Evolutionary conservation across 2,329 filamentous ascomycete species (phyloP), one percentile per base, ranked within the genome.

Genomic region (Penicillium sumatraense): DNA sequence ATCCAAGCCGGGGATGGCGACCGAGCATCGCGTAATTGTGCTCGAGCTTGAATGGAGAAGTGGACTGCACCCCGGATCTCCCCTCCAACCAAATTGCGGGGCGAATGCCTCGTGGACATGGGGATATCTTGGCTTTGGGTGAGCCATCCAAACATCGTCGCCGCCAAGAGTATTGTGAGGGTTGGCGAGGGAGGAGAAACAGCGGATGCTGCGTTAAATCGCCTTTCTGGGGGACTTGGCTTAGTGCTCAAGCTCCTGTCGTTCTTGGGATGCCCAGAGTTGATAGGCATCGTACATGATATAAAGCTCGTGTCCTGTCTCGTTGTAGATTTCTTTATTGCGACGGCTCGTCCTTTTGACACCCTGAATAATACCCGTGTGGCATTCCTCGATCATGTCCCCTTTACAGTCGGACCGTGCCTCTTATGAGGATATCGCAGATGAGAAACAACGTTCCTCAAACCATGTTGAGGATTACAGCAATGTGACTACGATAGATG

Each of bases 71-170:
- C 42, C 42, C 42, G 26, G 42, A 46, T 46, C 24, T 46, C 42
- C 42, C 16, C 42, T 46, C 42, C 42, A 46, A 46, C 42, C 42
- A 23, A 46, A 31, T 46, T 31, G 42, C 42, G 42, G 42, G 42
- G 42, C 18, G 16, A 31, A 33, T 46, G 13, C 16, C 16, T 31
- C 42, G 24, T 46, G 42, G 26, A 10, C 16, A 21, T 46, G 42
- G 42, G 26, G 42, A 46, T 46, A 21, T 46, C 42, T 46, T 46
- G 42, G 42, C 27, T 31, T 16, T 31, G 3, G n/a, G 7, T 3
- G 10, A 14, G 7, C 18, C 18, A 23, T 7, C 42, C 42, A 46
- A 29, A 46, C 42, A 23, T 31, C 21, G n/a, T 20, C 27, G 16
- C 8, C 42, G 42, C 42, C 42, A 46, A 46, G 42, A 29, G 16